Base-by-base conservation (phyloP, 306 rosid species). In the Sechiopsis laciniata region DNA sequence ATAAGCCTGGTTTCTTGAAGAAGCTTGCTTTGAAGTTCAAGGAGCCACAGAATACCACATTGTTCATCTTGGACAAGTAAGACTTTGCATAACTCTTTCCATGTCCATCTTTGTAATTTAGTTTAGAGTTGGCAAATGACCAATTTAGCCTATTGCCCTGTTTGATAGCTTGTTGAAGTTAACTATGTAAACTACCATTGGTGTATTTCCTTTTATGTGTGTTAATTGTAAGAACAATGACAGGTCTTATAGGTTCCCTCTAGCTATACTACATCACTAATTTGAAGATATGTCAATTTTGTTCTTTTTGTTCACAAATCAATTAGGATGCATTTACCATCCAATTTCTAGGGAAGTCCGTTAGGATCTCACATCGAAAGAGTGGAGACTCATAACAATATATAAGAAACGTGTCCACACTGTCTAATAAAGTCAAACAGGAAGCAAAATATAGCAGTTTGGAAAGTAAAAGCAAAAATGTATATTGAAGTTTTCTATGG, bases 61-160 rank as follows among this genome's bases (percentile, higher is more conserved):
- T 95, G 88, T 89, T 91, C 82, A 78, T 95, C 81, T 84, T 95
- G 35, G 99, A 95, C 91, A 95, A 91, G 99, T 95, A 88, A 84
- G 99, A 70, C 73, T 63, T 67, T 46, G 54, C 32, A 67, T 24
- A 15, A 61, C 20, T 61, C 46, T 26, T 61, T 26, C 29, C 46
- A 15, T 29, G 14, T 61, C 6, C 20, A 61, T 29, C 67, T 12
- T 22, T 68, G 73, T 68, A 48, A 22, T 40, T 68, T 46, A 19
- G 54, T 65, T 65, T 42, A 10, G 54, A 63, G 61, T 12, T 8
- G 61, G 61, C 13, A 7, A 56, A 56, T 17, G 21, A 19, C 61
- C 40, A 59, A 37, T 32, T 32, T 37, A 22, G 64, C 64, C 64
- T 10, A 24, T 10, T 58, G 20, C 32, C 52, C 1, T 63, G 70